A percentile compares a stretch with the other conserved stretches of the same genome.
Evolutionary conservation across 768 basidiomycete species (phyloP).

Genomic region (Boletus barrowsii): DNA sequence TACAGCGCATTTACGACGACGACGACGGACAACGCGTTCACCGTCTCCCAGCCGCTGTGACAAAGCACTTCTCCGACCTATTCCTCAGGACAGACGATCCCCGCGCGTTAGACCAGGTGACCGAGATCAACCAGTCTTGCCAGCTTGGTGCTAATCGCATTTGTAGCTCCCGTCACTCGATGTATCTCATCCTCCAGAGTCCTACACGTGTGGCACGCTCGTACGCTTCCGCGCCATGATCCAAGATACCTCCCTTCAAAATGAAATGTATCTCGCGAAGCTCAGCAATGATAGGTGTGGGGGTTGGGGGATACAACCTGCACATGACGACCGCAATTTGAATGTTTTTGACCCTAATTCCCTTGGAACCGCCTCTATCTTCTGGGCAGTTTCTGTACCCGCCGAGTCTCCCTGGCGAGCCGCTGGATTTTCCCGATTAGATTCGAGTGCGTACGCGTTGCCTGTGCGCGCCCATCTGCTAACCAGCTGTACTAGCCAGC

Average conservation of each 20-base stretch:
- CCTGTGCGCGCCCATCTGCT: neutral
- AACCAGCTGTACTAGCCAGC: slow-evolving; percentile 14
- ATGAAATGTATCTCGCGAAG: slow-evolving; percentile 67
- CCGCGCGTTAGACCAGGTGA: slow-evolving; percentile 20
- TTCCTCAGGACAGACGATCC: slow-evolving; percentile 39
- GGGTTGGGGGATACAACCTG: slow-evolving; percentile 68
- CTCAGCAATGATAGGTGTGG: slow-evolving; percentile 45
- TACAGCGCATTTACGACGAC: slow-evolving; percentile 47
- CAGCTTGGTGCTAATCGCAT: neutral
- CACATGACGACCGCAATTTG: slow-evolving; percentile 15
- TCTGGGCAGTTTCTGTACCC: slow-evolving; percentile 78
- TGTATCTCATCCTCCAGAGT: slow-evolving; percentile 45
- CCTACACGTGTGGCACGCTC: slow-evolving; percentile 50
- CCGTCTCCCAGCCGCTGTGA: slow-evolving; percentile 41
- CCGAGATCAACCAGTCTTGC: slow-evolving; percentile 6
- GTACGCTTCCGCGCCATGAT: slow-evolving; percentile 77
- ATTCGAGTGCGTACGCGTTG: slow-evolving; percentile 16
- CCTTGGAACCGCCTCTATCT: slow-evolving; percentile 57
- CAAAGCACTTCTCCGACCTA: slow-evolving; percentile 44
- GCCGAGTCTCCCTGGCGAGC: slow-evolving; percentile 61
- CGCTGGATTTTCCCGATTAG: slow-evolving; percentile 26
- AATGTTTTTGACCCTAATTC: slow-evolving; percentile 40
- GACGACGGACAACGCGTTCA: slow-evolving; percentile 7
- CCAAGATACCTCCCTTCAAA: slow-evolving; percentile 74
- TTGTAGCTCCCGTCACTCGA: slow-evolving; percentile 58